Percentiles rank a stretch among this genome's conserved stretches.
phyloP scores from a whole-genome alignment of 352 stramenopile species.

The Phytophthora sp. region DNA sequence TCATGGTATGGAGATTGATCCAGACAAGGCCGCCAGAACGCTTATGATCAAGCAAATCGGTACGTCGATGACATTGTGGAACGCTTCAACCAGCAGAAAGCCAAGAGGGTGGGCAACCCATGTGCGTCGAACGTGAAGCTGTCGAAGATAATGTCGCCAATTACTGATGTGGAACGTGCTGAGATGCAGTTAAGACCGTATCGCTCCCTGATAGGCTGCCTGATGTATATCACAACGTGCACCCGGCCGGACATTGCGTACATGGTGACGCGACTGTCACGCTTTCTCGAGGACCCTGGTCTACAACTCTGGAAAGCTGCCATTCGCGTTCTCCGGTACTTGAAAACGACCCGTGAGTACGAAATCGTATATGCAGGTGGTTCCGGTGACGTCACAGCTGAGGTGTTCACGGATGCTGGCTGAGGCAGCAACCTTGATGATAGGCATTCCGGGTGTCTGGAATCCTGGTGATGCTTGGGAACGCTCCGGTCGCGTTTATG shows the following conservation, averaged over 20 bases:
- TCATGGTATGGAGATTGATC: constrained; percentile 33
- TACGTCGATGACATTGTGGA: neutral
- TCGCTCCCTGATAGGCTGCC: constrained; percentile 7
- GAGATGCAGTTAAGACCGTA: neutral
- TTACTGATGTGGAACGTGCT: neutral
- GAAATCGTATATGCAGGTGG: constrained; percentile 10
- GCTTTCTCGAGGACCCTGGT: no score
- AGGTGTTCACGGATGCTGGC: constrained; percentile 16
- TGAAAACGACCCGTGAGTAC: constrained; percentile 6
- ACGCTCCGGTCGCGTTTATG: constrained; percentile 14
- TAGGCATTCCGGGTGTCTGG: constrained; percentile 11
- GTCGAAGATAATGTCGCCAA: neutral
- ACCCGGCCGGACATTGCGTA: constrained; percentile 5
- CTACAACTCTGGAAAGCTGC: constrained; percentile 4
- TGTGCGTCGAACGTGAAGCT: neutral
- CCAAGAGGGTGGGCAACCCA: neutral
- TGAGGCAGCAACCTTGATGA: constrained; percentile 16
- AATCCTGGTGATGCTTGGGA: constrained; percentile 18
- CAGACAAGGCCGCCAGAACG: neutral
- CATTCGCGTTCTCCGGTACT: constrained; percentile 9
- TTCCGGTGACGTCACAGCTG: neutral
- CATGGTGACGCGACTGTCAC: constrained; percentile 5
- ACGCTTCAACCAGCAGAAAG: neutral
- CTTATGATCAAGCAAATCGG: constrained; percentile 29
- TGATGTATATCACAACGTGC: constrained; percentile 23